Evolutionary conservation across 192 early-diverging fungal species (phyloP), one percentile per base, ranked within the genome.

Genomic region (Coemansia sp.): DNA sequence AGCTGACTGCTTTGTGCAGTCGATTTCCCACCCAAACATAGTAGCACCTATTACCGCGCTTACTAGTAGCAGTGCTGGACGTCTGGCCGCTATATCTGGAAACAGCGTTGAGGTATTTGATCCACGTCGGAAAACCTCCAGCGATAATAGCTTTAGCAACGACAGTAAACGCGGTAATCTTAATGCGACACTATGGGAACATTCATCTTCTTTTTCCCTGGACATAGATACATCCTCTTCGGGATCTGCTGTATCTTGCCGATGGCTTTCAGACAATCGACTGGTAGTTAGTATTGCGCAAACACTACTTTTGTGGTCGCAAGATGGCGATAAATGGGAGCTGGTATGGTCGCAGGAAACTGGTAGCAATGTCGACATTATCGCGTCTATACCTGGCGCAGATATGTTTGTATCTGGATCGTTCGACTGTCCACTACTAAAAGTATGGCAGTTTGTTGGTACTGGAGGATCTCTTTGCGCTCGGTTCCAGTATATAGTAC

Each of bases 401-500:
- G 32, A 16, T 0, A 32, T 83, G 12, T 83, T 83, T 64, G 80
- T 72, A 17, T 71, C 80, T 4, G 37, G 59, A 43, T 50, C 75
- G 0, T 44, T 12, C 22, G 64, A 70, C 17, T 64, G 66, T 16
- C 69, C 25, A 56, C 37, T 83, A 41, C 72, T 67, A 50, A 83
- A 74, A 56, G 63, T 83, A 2, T 83, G 80, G 80, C 80, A 77
- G 61, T 37, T 69, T 38, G 16, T 61, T 1, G 46, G 22, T 5
- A 56, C 40, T 14, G 38, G 40, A n/a, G 39, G 48, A 37, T 46
- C 63, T 19, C 2, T 77, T 51, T 14, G 57, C 4, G 19, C 40
- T 59, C 80, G 71, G 32, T 71, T 83, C 55, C 80, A 77, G 39
- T 83, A 83, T 48, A 48, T 77, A 14, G 75, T 77, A 13, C 80